phyloP scores from a whole-genome alignment of 1,139 yeast genomes.

The Nakaseomyces kungkrabaensis region DNA sequence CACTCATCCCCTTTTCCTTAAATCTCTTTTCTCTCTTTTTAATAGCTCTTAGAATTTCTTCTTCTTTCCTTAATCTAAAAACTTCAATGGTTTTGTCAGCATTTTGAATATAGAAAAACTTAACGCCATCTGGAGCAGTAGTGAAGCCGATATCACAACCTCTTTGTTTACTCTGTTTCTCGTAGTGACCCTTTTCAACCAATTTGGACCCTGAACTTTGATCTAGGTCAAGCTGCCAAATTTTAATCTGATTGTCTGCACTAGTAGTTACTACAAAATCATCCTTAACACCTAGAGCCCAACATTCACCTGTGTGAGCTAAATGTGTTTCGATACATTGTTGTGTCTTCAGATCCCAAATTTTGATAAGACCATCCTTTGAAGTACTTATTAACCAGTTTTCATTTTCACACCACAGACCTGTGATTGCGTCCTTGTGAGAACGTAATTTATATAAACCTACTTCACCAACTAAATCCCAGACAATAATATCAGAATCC shows the following conservation, averaged over 20 bases:
- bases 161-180: conserved; percentile 72
- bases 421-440: conserved; percentile 84
- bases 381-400: conserved; percentile 69
- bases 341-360: conserved; percentile 86
- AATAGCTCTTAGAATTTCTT: conserved; percentile 71
- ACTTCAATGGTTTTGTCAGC: conserved; percentile 75
- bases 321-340: conserved; percentile 92
- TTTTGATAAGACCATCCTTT: conserved; percentile 81
- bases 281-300: conserved; percentile 54
- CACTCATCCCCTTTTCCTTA: conserved; percentile 55
- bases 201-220: conserved; percentile 46
- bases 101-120: conserved; percentile 61
- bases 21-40: conserved; percentile 73
- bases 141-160: conserved; percentile 55
- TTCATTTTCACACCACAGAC: conserved; percentile 48
- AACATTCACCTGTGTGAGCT: conserved; percentile 89
- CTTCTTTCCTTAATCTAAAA: conserved; percentile 66
- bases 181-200: conserved; percentile 53
- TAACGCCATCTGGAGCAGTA: conserved; percentile 32
- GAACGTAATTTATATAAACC: conserved; percentile 83
- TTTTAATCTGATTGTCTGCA: conserved; percentile 68
- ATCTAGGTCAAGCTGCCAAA: conserved; percentile 62
- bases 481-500: conserved; percentile 73
- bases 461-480: conserved; percentile 92
- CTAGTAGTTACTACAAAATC: conserved; percentile 60